Conservation (phyloP, 2,329 filamentous ascomycete genomes). For the Gremmenia infestans region DNA sequence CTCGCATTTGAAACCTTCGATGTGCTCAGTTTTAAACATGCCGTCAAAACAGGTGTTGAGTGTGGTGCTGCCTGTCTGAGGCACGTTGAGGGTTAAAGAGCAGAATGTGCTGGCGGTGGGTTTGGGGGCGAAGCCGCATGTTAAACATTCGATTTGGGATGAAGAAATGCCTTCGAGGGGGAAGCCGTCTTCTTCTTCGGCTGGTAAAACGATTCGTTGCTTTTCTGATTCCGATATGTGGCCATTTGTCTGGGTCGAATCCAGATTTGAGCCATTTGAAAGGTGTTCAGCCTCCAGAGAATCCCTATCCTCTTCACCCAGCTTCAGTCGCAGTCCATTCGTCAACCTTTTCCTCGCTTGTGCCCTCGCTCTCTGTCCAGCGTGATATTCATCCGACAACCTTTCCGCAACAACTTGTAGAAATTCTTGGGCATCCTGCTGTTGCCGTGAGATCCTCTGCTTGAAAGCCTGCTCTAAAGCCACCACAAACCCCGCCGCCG, state of each 20-base stretch:
- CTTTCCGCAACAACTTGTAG: constrained; percentile 89
- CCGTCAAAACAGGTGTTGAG: constrained; percentile 88
- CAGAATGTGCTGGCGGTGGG: constrained; percentile 82
- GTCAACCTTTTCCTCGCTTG: constrained; percentile 40
- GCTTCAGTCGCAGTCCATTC: background rate
- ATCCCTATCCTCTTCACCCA: background rate
- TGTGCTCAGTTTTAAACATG: constrained; percentile 90
- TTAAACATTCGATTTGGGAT: constrained; percentile 91
- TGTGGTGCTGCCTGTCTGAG: constrained; percentile 73
- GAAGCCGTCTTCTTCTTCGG: constrained; percentile 61
- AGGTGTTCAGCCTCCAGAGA: background rate
- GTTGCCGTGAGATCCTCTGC: constrained; percentile 85
- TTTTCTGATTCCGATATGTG: background rate
- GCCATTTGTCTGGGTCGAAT: background rate
- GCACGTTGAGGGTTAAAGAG: constrained; percentile 86
- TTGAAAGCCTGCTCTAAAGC: constrained; percentile 81
- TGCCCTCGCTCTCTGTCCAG: constrained; percentile 67
- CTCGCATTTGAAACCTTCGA: constrained; percentile 96
- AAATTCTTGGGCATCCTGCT: constrained; percentile 98
- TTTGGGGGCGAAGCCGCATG: constrained; percentile 84
- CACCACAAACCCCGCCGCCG: constrained; percentile 75
- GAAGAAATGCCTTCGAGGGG: constrained; percentile 89
- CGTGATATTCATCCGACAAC: constrained; percentile 89
- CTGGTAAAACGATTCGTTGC: background rate
- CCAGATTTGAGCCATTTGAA: background rate